Conservation (phyloP, 129 eudicot species). For the Pulicaria dysenterica region DNA sequence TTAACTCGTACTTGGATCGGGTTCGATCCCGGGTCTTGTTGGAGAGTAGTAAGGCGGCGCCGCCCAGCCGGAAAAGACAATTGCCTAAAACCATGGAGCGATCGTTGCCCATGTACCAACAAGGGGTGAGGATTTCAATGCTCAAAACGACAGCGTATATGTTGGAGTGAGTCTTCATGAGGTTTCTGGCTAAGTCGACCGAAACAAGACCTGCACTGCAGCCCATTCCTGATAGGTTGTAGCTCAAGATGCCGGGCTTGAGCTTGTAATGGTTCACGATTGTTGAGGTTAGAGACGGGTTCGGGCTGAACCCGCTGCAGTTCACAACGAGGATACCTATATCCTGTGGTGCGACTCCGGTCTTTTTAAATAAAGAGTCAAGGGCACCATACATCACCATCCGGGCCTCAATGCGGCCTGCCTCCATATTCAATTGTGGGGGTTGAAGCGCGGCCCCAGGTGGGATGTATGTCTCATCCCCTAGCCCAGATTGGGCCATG, state of each 20-base stretch:
- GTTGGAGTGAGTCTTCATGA: not conserved
- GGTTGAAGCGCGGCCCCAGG: not conserved
- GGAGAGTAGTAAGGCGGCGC: conserved; percentile 17
- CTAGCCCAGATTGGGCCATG: not conserved
- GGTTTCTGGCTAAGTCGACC: conserved; percentile 8
- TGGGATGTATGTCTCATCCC: conserved; percentile 2
- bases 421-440: not conserved
- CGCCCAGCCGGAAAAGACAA: conserved; percentile 15
- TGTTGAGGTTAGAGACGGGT: conserved; percentile 14
- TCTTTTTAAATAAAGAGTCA: conserved; percentile 10
- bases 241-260: conserved; percentile 7
- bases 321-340: conserved; percentile 16
- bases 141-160: not conserved
- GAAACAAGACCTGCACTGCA: conserved; percentile 20
- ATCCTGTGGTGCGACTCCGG: conserved; percentile 5
- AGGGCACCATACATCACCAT: conserved; percentile 11
- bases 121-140: not conserved
- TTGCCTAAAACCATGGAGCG: conserved; percentile 11
- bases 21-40: conserved; percentile 9
- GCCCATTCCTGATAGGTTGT: conserved; percentile 16
- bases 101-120: conserved; percentile 18
- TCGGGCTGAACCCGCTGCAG: conserved; percentile 11
- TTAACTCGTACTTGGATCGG: conserved; percentile 5
- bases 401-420: not conserved
- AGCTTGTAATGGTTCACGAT: conserved; percentile 15